Evolutionary conservation across 371 early-diverging fungal genomes (phyloP), one percentile per base, ranked within the genome.

Genomic region (Mucor piriformis): DNA sequence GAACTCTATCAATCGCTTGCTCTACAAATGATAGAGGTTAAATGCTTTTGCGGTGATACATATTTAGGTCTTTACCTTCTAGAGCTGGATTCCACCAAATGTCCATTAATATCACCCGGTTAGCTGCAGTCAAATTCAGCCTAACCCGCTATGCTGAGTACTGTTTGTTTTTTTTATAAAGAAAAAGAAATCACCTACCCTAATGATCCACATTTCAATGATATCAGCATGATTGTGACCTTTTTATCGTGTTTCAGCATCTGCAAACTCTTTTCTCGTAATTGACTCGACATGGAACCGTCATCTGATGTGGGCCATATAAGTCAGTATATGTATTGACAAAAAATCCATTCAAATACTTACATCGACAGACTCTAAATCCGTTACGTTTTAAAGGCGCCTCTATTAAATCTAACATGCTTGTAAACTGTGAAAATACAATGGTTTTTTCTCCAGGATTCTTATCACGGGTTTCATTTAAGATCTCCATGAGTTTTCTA

Each of bases 71-170:
- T 20, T 58, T 67, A 77, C 77, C 73, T 77, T 95, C 93, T 20
- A 92, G 67, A 2, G 90, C 88, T 5, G 93, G 93, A 68, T 93
- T 93, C 92, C 93, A 95, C 93, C 94, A 95, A 49, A 89, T 77
- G 63, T 94, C 92, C 71, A 88, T 75, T 18, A 88, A 56, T 10
- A 87, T 78, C 8, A 94, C 95, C 21, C 89, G 84, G 57, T 82
- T 84, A 0, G 92, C 94, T 8, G 72, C 69, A 4, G 90, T 90
- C 21, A 94, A 72, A 54, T 92, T 93, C 13, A 92, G 68, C 2
- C 91, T 92, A 43, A 48, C 15, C 20, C 15, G 13, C 20, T 42
- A 10, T 23, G 5, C 6, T 38, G 11, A 38, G 38, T 38, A 34
- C 7, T 10, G 5, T 38, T 29, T 29, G 29, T 29, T 29, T 29